Percentiles rank a stretch among this genome's conserved stretches.
phyloP scores from a whole-genome alignment of 2,329 filamentous ascomycete species.

The Beauveria sp. region DNA sequence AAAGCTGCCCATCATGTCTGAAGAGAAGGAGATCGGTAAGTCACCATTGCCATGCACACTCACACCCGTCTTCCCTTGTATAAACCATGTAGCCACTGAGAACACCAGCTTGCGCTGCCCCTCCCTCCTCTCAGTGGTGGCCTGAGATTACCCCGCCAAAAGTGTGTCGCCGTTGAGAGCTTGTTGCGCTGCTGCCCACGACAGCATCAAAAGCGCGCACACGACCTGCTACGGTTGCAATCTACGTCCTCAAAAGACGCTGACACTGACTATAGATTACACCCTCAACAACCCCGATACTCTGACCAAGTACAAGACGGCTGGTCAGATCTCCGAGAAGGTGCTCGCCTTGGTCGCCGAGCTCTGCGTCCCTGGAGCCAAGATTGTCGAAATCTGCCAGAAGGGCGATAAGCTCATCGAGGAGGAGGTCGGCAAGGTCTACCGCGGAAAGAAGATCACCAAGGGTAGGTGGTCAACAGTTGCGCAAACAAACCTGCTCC shows the following conservation, averaged over 20 bases:
- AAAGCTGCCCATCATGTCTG: slow-evolving; percentile 34
- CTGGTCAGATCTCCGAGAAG: slow-evolving; percentile 90
- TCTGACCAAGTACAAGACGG: slow-evolving; percentile 98
- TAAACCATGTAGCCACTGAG: neutral
- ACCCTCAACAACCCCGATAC: slow-evolving; percentile 87
- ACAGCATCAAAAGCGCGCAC: slow-evolving; percentile 2
- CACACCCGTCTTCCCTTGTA: neutral
- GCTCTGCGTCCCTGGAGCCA: slow-evolving; percentile 73
- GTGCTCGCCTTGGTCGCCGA: slow-evolving; percentile 77
- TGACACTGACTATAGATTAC: slow-evolving; percentile 54
- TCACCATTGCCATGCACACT: slow-evolving; percentile 12
- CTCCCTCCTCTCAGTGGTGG: neutral
- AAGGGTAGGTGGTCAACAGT: slow-evolving; percentile 59
- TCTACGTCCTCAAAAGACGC: neutral
- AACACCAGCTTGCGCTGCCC: neutral
- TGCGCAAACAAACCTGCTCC: neutral
- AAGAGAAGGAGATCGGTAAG: slow-evolving; percentile 39
- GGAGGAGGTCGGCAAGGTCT: slow-evolving; percentile 91
- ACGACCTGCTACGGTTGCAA: neutral
- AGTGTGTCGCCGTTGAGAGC: slow-evolving; percentile 3
- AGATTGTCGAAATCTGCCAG: slow-evolving; percentile 91
- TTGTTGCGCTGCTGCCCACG: neutral
- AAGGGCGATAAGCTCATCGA: slow-evolving; percentile 92
- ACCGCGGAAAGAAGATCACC: slow-evolving; percentile 92
- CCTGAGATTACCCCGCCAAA: slow-evolving; percentile 12